phyloP scores from a whole-genome alignment of 768 basidiomycete genomes.

The Pleurotus ostreatus region DNA sequence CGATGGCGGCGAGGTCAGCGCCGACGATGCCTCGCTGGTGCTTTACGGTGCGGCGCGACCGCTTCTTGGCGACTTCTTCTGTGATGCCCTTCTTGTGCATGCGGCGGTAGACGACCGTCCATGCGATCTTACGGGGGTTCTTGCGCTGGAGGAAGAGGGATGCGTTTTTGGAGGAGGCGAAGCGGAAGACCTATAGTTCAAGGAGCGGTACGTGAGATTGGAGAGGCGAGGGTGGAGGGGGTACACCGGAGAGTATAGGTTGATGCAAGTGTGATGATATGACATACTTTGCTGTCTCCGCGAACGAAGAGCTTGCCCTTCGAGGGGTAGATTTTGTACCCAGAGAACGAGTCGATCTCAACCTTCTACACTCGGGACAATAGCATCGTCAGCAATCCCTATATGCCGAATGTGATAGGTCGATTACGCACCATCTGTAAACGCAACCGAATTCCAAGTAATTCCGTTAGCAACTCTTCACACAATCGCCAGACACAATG shows the following conservation, averaged over 20 bases:
- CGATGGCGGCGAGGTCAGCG: constrained; percentile 88
- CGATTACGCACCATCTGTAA: constrained; percentile 37
- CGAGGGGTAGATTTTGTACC: constrained; percentile 95
- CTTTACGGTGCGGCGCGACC: constrained; percentile 94
- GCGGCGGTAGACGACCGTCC: constrained; percentile 90
- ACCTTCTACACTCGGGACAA: constrained; percentile 65
- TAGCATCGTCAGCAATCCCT: constrained; percentile 14
- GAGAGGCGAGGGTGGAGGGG: background rate
- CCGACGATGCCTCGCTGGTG: constrained; percentile 98
- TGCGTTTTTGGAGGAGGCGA: constrained; percentile 86
- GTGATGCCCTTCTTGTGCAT: constrained; percentile 99
- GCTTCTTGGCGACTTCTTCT: constrained; percentile 99
- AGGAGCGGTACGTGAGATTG: background rate
- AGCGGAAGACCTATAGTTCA: constrained; percentile 83
- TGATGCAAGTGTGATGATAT: background rate
- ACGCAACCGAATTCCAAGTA: constrained; percentile 7
- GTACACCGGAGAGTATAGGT: background rate
- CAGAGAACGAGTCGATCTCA: constrained; percentile 98
- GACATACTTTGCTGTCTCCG: constrained; percentile 87
- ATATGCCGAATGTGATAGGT: background rate
- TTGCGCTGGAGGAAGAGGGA: constrained; percentile 99
- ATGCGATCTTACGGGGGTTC: constrained; percentile 99
- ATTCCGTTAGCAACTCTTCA: constrained; percentile 12
- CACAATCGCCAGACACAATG: background rate
- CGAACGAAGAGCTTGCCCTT: constrained; percentile 96